Conservation (phyloP, 495 filamentous ascomycete genomes). For the Aspergillus wentii region DNA sequence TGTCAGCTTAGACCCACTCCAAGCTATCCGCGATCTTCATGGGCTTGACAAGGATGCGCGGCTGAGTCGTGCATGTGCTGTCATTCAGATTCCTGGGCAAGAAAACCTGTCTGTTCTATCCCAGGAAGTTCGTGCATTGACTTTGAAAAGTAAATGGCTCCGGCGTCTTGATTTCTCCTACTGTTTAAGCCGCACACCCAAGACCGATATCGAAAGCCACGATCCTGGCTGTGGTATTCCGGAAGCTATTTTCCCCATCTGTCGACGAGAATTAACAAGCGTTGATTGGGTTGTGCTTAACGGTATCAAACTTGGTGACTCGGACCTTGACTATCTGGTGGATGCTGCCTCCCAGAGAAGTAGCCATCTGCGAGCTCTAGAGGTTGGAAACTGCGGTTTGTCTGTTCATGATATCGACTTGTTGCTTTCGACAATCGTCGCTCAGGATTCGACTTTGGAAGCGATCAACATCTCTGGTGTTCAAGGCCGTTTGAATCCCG, state of each 20-base stretch:
- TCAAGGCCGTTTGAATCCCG: constrained; percentile 63
- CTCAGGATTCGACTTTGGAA: constrained; percentile 70
- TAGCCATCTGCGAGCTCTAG: constrained; percentile 72
- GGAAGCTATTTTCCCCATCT: constrained; percentile 74
- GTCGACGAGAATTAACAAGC: constrained; percentile 65
- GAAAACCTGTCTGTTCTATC: constrained; percentile 58
- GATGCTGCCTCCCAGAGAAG: constrained; percentile 59
- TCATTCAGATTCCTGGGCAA: constrained; percentile 55
- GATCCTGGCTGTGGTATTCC: constrained; percentile 74
- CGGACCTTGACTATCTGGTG: constrained; percentile 69
- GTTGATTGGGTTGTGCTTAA: constrained; percentile 78
- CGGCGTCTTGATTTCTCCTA: constrained; percentile 61
- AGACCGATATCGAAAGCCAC: constrained; percentile 45
- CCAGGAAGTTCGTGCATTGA: constrained; percentile 69
- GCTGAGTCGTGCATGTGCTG: constrained; percentile 51
- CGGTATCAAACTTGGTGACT: constrained; percentile 78
- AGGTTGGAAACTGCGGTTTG: constrained; percentile 73
- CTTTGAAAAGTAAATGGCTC: constrained; percentile 59
- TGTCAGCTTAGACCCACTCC: constrained; percentile 64
- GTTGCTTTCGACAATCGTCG: constrained; percentile 37
- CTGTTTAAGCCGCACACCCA: constrained; percentile 47
- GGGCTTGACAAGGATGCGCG: constrained; percentile 61
- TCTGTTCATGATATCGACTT: constrained; percentile 47
- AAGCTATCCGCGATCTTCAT: constrained; percentile 54
- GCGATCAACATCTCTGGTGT: constrained; percentile 74